Evolutionary conservation across 441 rosid genomes (phyloP), one percentile per base, ranked within the genome.

Genomic region (Jatropha multifida): DNA sequence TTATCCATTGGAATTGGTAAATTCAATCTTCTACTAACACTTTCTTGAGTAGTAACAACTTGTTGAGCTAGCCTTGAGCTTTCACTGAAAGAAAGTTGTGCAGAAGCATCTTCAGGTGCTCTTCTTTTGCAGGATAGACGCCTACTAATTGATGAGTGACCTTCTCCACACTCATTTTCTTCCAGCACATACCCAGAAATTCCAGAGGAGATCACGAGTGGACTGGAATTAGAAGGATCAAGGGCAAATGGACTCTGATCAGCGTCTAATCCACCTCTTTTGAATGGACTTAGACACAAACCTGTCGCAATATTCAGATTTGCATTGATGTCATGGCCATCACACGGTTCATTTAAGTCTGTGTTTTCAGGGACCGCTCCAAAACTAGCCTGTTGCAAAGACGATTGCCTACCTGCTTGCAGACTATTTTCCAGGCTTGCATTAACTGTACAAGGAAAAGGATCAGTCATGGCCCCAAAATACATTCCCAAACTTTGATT

Each of bases 111-210:
- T 73, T 79, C 83, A 60, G 85, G 74, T 14, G 60, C 71, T 75
- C 73, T 80, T 80, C 85, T 80, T 74, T 83, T 85, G 72, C 78
- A 71, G 56, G 80, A 59, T 7, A 78, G 61, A 55, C 75, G 79
- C 38, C 66, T 62, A 8, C 74, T 59, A 64, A 70, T 67, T 8
- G 68, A 13, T 40, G 77, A 12, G 32, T 3, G 12, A 42, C 77
- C 81, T 55, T 65, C 74, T 60, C 48, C 7, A 6, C 11, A 11
- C 13, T 66, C 52, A 68, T 69, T 73, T 20, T 79, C 84, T 65
- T 85, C 81, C 41, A 75, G 4, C 59, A 51, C 78, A 79, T 82
- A 74, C 23, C 67, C 75, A 0, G 66, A 56, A n/a, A 58, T 63
- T 56, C 80, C 85, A 41, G 82, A 80, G 74, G 80, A 69, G 23